Conservation (phyloP, 192 early-diverging fungal genomes). For the Thamnidium elegans region DNA sequence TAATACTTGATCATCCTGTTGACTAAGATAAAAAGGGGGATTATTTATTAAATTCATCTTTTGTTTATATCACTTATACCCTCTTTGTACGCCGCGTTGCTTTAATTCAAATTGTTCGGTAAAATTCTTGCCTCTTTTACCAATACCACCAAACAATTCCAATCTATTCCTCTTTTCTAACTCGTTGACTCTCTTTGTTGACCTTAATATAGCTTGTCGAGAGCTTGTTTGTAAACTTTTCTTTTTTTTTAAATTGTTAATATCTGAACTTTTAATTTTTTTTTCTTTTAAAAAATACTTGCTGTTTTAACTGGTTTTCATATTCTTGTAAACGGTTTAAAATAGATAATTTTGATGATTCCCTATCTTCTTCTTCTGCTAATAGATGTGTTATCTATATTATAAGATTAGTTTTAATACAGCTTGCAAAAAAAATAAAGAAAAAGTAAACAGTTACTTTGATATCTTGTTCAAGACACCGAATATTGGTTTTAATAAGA, state of each 20-base stretch:
- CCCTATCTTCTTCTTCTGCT: conserved; percentile 56
- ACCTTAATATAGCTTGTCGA: conserved; percentile 47
- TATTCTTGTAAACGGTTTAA: conserved; percentile 44
- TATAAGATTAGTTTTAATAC: not conserved
- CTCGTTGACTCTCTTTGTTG: conserved; percentile 49
- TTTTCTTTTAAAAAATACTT: no score
- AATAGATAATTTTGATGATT: conserved; percentile 37
- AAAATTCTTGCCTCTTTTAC: conserved; percentile 32
- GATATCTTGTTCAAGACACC: conserved; percentile 18
- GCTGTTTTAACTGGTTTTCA: conserved; percentile 52
- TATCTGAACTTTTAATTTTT: no score
- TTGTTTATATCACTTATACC: conserved; percentile 12
- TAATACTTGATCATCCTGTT: conserved; percentile 40
- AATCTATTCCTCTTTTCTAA: conserved; percentile 45
- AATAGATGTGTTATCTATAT: not conserved
- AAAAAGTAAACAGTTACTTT: conserved; percentile 8
- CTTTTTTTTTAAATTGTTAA: not conserved
- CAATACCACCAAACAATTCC: conserved; percentile 34
- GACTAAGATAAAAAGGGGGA: not conserved
- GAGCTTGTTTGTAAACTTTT: conserved; percentile 50
- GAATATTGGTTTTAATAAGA: conserved; percentile 14
- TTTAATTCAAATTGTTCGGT: conserved; percentile 41
- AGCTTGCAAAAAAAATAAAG: no score
- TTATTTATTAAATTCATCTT: not conserved
- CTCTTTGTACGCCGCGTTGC: conserved; percentile 24